Conservation (phyloP, 2,329 filamentous ascomycete genomes). For the Penicillium verrucosum region DNA sequence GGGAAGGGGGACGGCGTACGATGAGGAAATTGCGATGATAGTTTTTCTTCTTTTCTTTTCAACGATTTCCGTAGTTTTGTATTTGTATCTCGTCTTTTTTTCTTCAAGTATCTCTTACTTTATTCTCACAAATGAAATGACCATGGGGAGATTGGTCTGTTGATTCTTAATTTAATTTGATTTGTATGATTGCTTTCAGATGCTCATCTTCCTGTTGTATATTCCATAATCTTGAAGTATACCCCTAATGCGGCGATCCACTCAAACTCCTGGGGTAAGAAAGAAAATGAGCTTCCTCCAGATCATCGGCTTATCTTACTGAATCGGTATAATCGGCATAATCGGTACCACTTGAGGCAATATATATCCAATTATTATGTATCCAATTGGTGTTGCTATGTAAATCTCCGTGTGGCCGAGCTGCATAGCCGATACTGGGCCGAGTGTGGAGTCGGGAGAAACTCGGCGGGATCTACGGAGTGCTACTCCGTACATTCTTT, state of each 20-base stretch:
- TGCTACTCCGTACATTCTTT: not conserved
- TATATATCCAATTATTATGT: not conserved
- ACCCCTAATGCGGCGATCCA: not conserved
- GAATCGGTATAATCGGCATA: not conserved
- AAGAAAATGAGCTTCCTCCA: not conserved
- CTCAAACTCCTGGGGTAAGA: not conserved
- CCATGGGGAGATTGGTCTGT: not conserved
- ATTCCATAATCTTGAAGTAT: not conserved
- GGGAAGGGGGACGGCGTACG: constrained; percentile 1
- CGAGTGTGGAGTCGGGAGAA: constrained; percentile 21
- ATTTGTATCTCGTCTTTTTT: constrained; percentile 4
- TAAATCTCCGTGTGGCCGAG: constrained; percentile 37
- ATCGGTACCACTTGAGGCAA: not conserved
- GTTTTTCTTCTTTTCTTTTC: not conserved
- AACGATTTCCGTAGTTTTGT: constrained; percentile 6
- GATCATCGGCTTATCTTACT: not conserved
- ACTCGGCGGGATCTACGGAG: not conserved
- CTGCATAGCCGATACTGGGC: constrained; percentile 33
- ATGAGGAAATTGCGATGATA: constrained; percentile 20
- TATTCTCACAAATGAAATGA: constrained; percentile 5
- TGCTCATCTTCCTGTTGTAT: not conserved
- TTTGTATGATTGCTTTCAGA: not conserved
- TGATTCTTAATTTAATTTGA: not conserved
- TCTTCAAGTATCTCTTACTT: constrained; percentile 9
- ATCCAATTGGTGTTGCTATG: not conserved